Evolutionary conservation across 306 rosid genomes (phyloP).

Genomic region (Nissolia schottii): DNA sequence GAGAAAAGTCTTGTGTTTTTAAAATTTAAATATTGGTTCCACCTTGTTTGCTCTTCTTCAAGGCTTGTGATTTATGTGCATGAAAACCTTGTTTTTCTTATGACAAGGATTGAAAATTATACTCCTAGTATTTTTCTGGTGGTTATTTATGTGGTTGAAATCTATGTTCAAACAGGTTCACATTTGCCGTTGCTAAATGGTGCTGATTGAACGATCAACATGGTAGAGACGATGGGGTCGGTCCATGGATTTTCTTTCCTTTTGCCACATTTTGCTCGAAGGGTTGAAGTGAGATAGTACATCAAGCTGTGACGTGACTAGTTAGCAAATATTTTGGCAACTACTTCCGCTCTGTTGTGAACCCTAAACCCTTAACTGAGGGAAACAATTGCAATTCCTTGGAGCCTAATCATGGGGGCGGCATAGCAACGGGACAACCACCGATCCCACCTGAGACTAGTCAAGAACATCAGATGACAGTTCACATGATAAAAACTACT

Average conservation of each 20-base stretch:
- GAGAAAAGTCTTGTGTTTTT: background rate
- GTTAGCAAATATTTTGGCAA: slow-evolving; percentile 45
- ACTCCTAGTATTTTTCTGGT: background rate
- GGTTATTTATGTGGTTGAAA: background rate
- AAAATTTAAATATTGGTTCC: background rate
- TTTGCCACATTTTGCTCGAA: too few relatives aligned
- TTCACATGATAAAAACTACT: slow-evolving; percentile 49
- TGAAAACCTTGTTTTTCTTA: slow-evolving; percentile 18
- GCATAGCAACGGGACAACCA: slow-evolving; percentile 84
- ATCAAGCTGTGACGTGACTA: too few relatives aligned
- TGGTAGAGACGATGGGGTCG: too few relatives aligned
- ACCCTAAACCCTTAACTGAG: too few relatives aligned
- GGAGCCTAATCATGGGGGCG: slow-evolving; percentile 43
- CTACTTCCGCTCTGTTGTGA: too few relatives aligned
- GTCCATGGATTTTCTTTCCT: too few relatives aligned
- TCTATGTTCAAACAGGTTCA: slow-evolving; percentile 58
- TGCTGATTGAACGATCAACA: slow-evolving; percentile 56
- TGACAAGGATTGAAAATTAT: slow-evolving; percentile 5
- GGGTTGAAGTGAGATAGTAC: too few relatives aligned
- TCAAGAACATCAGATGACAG: slow-evolving; percentile 67
- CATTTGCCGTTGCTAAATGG: slow-evolving; percentile 64
- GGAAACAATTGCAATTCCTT: slow-evolving; percentile 35
- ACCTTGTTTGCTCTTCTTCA: background rate
- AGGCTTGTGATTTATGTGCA: background rate
- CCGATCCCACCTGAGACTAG: slow-evolving; percentile 53